Evolutionary conservation across 2,329 filamentous ascomycete species (phyloP).

Genomic region (Camptophora hylomeconis): DNA sequence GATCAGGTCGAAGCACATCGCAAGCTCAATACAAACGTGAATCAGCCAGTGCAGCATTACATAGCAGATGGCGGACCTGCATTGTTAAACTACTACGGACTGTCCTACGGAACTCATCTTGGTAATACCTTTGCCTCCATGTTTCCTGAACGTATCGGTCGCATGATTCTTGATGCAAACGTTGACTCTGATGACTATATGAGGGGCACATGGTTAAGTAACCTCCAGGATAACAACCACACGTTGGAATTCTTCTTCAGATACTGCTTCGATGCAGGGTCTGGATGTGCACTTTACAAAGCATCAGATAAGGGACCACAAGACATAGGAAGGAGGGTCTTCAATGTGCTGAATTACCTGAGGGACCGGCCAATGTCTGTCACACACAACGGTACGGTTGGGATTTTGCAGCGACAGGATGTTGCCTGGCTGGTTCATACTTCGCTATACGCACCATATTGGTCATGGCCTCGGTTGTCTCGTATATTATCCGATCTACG

Average conservation of each 20-base stretch:
- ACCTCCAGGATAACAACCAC: slow-evolving; percentile 41
- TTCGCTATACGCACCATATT: slow-evolving; percentile 9
- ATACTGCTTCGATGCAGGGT: slow-evolving; percentile 39
- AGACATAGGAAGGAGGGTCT: slow-evolving; percentile 11
- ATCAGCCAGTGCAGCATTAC: neutral
- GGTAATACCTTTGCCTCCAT: slow-evolving; percentile 33
- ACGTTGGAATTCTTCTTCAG: slow-evolving; percentile 41
- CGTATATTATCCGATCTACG: slow-evolving; percentile 24
- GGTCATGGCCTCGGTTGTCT: slow-evolving; percentile 25
- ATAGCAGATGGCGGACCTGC: slow-evolving; percentile 3
- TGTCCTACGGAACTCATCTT: slow-evolving; percentile 37
- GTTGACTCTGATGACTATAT: slow-evolving; percentile 35
- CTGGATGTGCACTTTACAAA: slow-evolving; percentile 32
- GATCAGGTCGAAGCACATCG: slow-evolving; percentile 18
- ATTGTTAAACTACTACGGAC: slow-evolving; percentile 36
- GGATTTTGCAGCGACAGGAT: no score
- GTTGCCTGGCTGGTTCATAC: no score
- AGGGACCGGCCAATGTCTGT: slow-evolving; percentile 17
- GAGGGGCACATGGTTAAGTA: slow-evolving; percentile 33
- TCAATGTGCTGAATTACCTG: slow-evolving; percentile 8
- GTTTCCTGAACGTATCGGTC: slow-evolving; percentile 27
- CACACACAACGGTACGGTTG: slow-evolving; percentile 23
- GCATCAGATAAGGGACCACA: slow-evolving; percentile 1
- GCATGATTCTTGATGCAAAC: slow-evolving; percentile 31
- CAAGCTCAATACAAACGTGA: slow-evolving; percentile 5